Percentiles rank a stretch among this genome's conserved stretches.
Evolutionary conservation across 2,329 filamentous ascomycete species (phyloP).

Genomic region (Penicillium sp.): DNA sequence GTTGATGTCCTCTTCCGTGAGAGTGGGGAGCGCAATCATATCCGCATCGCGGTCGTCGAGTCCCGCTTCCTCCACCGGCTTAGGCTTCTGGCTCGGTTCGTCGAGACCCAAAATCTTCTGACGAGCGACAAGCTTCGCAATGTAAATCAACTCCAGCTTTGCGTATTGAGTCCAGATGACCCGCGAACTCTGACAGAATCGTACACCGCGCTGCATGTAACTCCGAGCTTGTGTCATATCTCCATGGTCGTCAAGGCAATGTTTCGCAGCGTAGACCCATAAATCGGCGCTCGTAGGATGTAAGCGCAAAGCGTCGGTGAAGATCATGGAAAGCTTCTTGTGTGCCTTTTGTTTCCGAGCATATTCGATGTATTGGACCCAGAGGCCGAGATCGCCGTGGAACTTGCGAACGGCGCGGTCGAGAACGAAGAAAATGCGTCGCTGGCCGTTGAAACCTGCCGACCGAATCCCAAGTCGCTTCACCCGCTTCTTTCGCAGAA

Average conservation of each 20-base stretch:
- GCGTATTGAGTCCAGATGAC: slow-evolving; percentile 87
- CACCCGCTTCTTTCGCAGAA: slow-evolving; percentile 78
- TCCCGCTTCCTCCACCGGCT: slow-evolving; percentile 32
- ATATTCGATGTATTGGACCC: slow-evolving; percentile 88
- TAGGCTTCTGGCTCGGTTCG: slow-evolving; percentile 39
- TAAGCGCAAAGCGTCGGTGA: slow-evolving; percentile 73
- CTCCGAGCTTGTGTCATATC: slow-evolving; percentile 85
- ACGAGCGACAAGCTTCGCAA: slow-evolving; percentile 76
- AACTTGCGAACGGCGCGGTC: slow-evolving; percentile 85
- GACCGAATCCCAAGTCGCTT: slow-evolving; percentile 76
- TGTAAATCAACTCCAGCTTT: slow-evolving; percentile 88
- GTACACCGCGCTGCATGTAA: slow-evolving; percentile 84
- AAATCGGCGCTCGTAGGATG: slow-evolving; percentile 81
- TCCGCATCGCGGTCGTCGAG: slow-evolving; percentile 54
- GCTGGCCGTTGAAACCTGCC: slow-evolving; percentile 71
- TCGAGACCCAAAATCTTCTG: slow-evolving; percentile 68
- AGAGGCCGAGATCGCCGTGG: slow-evolving; percentile 76
- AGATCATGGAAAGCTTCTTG: slow-evolving; percentile 62
- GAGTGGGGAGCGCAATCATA: slow-evolving; percentile 59
- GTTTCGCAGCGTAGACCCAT: slow-evolving; percentile 82
- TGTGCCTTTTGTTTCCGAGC: slow-evolving; percentile 67
- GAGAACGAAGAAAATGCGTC: slow-evolving; percentile 84
- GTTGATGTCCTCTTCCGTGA: slow-evolving; percentile 65
- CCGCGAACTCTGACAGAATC: slow-evolving; percentile 79
- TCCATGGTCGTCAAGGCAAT: slow-evolving; percentile 73